Percentiles rank a stretch among this genome's conserved stretches.
Evolutionary conservation across 2,329 filamentous ascomycete genomes (phyloP).

Genomic region (Phaeosphaeriaceae sp.): DNA sequence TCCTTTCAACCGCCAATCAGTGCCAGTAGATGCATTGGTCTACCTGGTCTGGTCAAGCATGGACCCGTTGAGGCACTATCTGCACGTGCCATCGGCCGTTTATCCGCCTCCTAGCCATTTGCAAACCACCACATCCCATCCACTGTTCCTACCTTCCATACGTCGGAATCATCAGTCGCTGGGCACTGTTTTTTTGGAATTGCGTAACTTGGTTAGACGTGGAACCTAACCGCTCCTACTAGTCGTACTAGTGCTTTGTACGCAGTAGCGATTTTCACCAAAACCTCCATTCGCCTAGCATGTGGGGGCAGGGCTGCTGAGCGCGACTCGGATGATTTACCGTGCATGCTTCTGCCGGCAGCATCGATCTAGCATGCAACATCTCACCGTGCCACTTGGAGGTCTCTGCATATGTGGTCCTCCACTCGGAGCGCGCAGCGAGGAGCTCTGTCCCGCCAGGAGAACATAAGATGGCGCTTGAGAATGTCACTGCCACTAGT

Average conservation of each 20-base stretch:
- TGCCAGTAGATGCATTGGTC: slow-evolving; percentile 1
- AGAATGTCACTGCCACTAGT: slow-evolving; percentile 7
- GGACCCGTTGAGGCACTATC: neutral
- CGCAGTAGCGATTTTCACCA: neutral
- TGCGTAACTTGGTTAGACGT: too few relatives aligned
- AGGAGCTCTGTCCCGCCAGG: slow-evolving; percentile 1
- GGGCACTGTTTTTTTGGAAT: too few relatives aligned
- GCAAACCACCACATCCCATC: neutral
- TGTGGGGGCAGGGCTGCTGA: neutral
- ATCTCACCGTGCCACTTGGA: slow-evolving; percentile 7
- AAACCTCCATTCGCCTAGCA: neutral
- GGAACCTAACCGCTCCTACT: too few relatives aligned
- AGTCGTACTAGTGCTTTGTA: neutral
- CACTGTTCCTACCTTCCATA: neutral
- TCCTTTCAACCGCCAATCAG: slow-evolving; percentile 19
- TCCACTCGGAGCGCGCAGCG: neutral
- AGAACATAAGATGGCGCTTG: neutral
- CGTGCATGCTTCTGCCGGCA: slow-evolving; percentile 6
- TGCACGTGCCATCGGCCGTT: slow-evolving; percentile 3
- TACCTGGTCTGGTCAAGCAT: neutral
- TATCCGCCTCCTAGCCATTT: neutral
- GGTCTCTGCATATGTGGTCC: slow-evolving; percentile 14
- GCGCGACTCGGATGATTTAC: slow-evolving; percentile 9
- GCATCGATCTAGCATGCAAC: slow-evolving; percentile 18
- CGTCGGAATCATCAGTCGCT: neutral